Evolutionary conservation across 169 alveolate genomes (phyloP), one percentile per base, ranked within the genome.

Genomic region (Ichthyophthirius multifiliis): DNA sequence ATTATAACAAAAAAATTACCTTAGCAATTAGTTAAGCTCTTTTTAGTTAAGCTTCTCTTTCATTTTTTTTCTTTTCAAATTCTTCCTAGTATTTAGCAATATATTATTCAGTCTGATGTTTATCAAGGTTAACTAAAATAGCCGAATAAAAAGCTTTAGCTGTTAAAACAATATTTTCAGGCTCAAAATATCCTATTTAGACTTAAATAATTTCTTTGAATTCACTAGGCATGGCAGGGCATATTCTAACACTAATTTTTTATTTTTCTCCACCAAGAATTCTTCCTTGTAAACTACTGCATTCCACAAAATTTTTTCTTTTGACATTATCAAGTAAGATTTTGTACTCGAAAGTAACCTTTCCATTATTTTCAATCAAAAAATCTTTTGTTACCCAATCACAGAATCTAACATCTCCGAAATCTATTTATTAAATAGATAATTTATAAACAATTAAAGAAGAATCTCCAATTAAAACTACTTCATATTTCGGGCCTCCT

Each of bases 401-500:
- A 75, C 91, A 89, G 74, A 90, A 94, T 32, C 94, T 94, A 35
- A 96, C 82, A 73, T 95, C 97, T n/a, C 98, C 98, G 43, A 94
- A 93, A 76, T 96, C 97, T 32, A 96, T 84, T 43, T 90, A 91
- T 55, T 92, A 91, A 20, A 93, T 93, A 67, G 94, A 91, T 32
- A 95, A 82, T 76, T 91, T 92, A 80, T 92, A 92, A 32, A 94
- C 84, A 18, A 95, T 94, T 39, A 87, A 86, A 30, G 96, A 86
- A 7, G 94, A 87, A 74, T 92, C 96, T 76, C 99, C 99, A 20
- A 91, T 85, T 18, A 96, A 88, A 65, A 92, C 90, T 32, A 95
- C 94, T 79, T 95, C 96, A 84, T 95, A 97, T 43, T 95, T 97
- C 23, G 99, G 98, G n/a, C 98, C 99, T 20, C 98, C 98, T 45